phyloP scores from a whole-genome alignment of 202 grass and related monocot genomes.

The Tripidium arundinaceum region DNA sequence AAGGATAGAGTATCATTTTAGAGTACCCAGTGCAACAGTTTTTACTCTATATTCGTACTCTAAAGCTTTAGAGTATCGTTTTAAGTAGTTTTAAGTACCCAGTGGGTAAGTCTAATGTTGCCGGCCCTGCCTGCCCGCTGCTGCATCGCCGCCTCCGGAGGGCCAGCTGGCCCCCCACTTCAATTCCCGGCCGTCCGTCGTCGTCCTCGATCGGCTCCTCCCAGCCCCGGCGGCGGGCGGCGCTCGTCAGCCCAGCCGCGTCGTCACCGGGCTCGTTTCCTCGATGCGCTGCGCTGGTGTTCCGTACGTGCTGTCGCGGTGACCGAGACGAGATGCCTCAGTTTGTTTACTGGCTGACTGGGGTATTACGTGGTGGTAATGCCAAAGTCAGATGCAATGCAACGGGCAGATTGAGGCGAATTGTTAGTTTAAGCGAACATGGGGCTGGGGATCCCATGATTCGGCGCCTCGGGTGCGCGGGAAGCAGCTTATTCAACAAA shows the following conservation, averaged over 20 bases:
- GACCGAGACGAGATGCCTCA: conserved; percentile 8
- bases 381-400: neutral
- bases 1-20: no score
- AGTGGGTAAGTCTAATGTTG: no score
- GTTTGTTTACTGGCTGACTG: neutral
- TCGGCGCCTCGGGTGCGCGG: neutral
- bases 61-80: no score
- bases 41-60: no score
- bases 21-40: no score
- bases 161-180: no score
- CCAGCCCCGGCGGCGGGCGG: no score
- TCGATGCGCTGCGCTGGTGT: neutral
- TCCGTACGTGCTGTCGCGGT: neutral
- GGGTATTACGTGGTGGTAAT: neutral
- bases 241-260: no score
- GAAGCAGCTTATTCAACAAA: neutral
- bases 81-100: no score
- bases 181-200: no score
- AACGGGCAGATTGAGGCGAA: conserved; percentile 27
- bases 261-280: neutral
- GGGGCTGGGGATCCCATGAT: neutral
- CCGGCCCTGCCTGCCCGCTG: no score
- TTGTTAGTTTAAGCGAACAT: neutral
- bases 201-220: neutral
- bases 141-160: no score